Evolutionary conservation across 176 grass and related monocot genomes (phyloP), one percentile per base, ranked within the genome.

Genomic region (Rhipidocladum racemiflorum): DNA sequence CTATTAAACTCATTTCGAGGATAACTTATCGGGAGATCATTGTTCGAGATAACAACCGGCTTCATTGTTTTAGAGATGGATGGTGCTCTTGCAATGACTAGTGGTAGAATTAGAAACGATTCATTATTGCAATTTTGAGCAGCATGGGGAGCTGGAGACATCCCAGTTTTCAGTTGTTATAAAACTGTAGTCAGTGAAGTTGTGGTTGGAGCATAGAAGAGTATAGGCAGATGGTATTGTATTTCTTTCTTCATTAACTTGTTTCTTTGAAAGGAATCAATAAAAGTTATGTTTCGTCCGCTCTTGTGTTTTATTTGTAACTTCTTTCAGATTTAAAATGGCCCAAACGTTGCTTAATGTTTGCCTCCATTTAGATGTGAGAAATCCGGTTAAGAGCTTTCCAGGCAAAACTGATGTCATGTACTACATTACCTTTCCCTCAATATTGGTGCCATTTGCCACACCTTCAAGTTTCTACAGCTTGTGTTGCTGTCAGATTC

Each of bases 31-130:
- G 80, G 24, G 88, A 87, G 61, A 89, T 94, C 57, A 49, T 89
- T 72, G 83, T 94, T 20, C 77, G 86, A 80, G 92, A 91, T 78
- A 91, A 89, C 63, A 91, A 88, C 29, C 71, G 88, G 25, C 89
- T 91, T 43, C 92, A 94, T 83, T 89, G 75, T 83, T 94, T 94
- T 68, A 88, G 48, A 89, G 88, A 91, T 86, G 88, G 92, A 3
- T 81, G 54, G 46, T 94, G 88, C 77, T 94, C 86, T 51, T 94
- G 88, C 74, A 87, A 81, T 59, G 88, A 91, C 56, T 94, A 89
- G 72, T 91, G 88, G 91, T 94, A 89, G 83, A 49, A 74, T 2
- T 61, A 50, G 23, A 24, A 66, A 43, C 2, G 5, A 13, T 60
- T 8, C 20, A 21, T 36, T 8, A 15, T 28, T 63, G 4, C 57